Conservation (phyloP, 2,329 filamentous ascomycete genomes). For the Seiridium cupressi region DNA sequence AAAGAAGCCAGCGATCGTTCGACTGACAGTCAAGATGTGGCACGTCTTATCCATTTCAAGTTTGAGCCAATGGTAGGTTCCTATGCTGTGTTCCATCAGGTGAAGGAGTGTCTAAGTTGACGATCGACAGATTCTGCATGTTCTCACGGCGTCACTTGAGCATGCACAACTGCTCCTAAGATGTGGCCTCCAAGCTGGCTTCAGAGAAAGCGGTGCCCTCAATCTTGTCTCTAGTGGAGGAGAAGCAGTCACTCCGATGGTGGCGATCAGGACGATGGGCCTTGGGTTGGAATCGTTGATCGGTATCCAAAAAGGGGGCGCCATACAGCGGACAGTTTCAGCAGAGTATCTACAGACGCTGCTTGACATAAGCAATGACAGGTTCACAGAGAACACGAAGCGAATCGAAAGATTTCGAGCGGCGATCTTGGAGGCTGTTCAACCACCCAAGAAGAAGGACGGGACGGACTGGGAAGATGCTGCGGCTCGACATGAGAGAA, state of each 20-base stretch:
- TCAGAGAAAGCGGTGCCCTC: constrained; percentile 85
- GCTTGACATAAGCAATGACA: constrained; percentile 68
- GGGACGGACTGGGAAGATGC: constrained; percentile 55
- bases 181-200: constrained; percentile 77
- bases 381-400: constrained; percentile 68
- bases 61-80: constrained; percentile 87
- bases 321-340: constrained; percentile 52
- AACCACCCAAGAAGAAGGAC: constrained; percentile 24
- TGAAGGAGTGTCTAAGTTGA: no score
- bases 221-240: constrained; percentile 48
- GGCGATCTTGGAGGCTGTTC: constrained; percentile 41
- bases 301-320: constrained; percentile 50
- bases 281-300: constrained; percentile 80
- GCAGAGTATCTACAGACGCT: constrained; percentile 67
- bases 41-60: constrained; percentile 74
- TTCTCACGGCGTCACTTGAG: constrained; percentile 72
- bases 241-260: constrained; percentile 60
- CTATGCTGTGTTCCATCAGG: not conserved
- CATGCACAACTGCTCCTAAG: constrained; percentile 75
- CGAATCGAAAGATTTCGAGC: constrained; percentile 64
- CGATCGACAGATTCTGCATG: constrained; percentile 72
- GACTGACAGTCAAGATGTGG: constrained; percentile 18
- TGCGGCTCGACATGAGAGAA: constrained; percentile 49
- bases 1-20: constrained; percentile 11
- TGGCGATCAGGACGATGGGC: constrained; percentile 82